Percentiles rank a stretch among this genome's conserved stretches.
Conservation (phyloP, 2,329 filamentous ascomycete species). For the Aspergillus felis region DNA sequence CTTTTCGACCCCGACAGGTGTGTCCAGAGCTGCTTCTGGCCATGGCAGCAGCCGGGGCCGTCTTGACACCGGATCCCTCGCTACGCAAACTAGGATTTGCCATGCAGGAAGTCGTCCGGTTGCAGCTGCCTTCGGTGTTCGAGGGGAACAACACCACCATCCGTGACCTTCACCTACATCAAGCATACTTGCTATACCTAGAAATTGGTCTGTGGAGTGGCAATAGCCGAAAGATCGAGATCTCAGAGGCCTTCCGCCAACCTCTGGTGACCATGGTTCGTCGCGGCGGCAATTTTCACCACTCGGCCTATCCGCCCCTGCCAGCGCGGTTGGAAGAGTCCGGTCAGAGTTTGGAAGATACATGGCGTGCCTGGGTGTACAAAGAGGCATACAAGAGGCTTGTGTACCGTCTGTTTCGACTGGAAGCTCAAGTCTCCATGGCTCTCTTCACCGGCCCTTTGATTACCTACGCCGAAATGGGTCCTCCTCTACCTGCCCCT, state of each 20-base stretch:
- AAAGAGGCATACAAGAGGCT: not conserved
- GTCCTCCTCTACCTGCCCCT: not conserved
- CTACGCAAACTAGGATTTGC: conserved; percentile 36
- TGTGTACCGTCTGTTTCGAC: not conserved
- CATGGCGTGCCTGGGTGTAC: conserved; percentile 4
- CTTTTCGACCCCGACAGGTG: conserved; percentile 28
- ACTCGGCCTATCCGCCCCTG: conserved; percentile 4
- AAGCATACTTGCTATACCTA: conserved; percentile 34
- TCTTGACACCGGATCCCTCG: conserved; percentile 29
- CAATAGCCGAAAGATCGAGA: conserved; percentile 37
- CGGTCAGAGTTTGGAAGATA: too few species aligned
- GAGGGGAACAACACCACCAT: conserved; percentile 33
- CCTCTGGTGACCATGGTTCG: conserved; percentile 37
- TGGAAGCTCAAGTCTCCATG: not conserved
- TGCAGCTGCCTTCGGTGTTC: conserved; percentile 21
- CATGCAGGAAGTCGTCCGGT: conserved; percentile 34
- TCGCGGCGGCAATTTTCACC: conserved; percentile 29
- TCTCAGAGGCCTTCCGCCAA: conserved; percentile 38
- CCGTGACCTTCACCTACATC: conserved; percentile 29
- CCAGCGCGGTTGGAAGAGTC: too few species aligned
- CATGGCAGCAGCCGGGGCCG: conserved; percentile 34
- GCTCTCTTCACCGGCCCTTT: not conserved
- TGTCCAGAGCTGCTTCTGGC: conserved; percentile 31
- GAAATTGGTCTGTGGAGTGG: conserved; percentile 39
- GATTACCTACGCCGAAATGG: not conserved